Percentiles rank a stretch among this genome's conserved stretches.
These are phyloP conservation scores for Botrytis hyacinthi DNA, from an alignment of 2,329 filamentous ascomycete species.

Conservation along the genomic window DNA sequence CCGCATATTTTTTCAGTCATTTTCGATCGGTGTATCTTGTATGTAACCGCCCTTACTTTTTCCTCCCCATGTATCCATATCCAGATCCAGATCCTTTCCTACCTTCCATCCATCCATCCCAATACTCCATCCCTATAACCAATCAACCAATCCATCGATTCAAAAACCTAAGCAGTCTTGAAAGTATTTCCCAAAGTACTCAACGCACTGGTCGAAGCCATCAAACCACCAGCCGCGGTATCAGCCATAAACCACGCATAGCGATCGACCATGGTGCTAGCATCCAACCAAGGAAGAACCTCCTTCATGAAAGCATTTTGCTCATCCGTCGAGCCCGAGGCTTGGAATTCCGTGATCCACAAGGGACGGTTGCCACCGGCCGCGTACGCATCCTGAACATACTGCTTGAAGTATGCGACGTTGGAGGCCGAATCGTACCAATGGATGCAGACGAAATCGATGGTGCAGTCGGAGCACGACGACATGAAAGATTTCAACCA, in stretches of 20 bases:
- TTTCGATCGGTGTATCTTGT: background rate
- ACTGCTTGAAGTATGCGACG: conserved; percentile 44
- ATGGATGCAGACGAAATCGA: conserved; percentile 48
- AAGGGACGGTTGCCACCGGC: conserved; percentile 37
- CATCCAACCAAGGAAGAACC: conserved; percentile 46
- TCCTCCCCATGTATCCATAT: background rate
- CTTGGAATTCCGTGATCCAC: conserved; percentile 47
- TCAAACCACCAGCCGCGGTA: background rate
- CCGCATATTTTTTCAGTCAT: background rate
- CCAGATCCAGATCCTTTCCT: background rate
- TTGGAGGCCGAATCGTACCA: conserved; percentile 45
- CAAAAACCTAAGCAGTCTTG: background rate
- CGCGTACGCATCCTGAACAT: conserved; percentile 41
- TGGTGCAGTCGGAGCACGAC: conserved; percentile 44
- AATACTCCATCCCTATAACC: background rate
- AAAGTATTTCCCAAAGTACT: conserved; percentile 18
- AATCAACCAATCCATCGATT: background rate
- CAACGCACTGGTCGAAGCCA: background rate
- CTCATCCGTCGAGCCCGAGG: conserved; percentile 35
- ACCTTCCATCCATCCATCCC: background rate
- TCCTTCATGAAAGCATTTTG: conserved; percentile 42
- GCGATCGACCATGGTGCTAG: conserved; percentile 9
- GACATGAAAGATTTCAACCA: conserved; percentile 47
- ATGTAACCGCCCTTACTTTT: background rate
- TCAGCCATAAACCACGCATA: conserved; percentile 16